Base-by-base conservation (phyloP, 2,329 filamentous ascomycete genomes). In the Penicillium sp. region DNA sequence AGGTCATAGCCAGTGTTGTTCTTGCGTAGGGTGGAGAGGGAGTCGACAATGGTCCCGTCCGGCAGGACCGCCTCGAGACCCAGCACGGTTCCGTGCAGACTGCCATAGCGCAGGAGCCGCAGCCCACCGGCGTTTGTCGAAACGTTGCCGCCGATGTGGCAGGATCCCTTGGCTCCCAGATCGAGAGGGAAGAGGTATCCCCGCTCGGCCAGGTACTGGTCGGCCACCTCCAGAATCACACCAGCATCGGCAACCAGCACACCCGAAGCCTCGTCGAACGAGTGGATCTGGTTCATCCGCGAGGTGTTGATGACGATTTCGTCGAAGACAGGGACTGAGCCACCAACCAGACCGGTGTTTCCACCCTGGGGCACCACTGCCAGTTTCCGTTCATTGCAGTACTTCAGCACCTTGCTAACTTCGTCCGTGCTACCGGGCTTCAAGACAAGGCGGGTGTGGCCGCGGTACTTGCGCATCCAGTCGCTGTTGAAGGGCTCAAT, bases 1-100 rank as follows among this genome's bases (percentile, higher is more conserved):
- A 96, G 69, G 64, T 98, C 94, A 68, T 97, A 98, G 18, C 93
- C 93, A 2, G 93, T 98, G 72, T 98, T 98, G 76, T 98, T 97
- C 76, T 98, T 98, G 53, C 93, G 82, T 42, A 98, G 75, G 44
- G 80, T 90, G 54, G 81, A 85, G 20, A 98, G 80, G 56, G 96
- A 89, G 56, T 97, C 83, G 31, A 98, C 77, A 53, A 98, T 79
- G 5, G 89, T 96, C 38, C 93, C 93, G 61, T 98, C 87, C 1
- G 93, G 87, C 27, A 98, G 75, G 7, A 98, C 94, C 14, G 86
- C 93, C 71, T 98, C 91, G 36, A 98, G 76, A 17, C 93, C 93
- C 11, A 98, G 76, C 2, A 97, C 88, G 41, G 78, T 96, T 15
- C 93, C 93, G 68, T 98, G 93, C 50, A 98, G 74, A 65, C 87